Conservation (phyloP, 179 eudicot genomes). For the Silene coronaria region DNA sequence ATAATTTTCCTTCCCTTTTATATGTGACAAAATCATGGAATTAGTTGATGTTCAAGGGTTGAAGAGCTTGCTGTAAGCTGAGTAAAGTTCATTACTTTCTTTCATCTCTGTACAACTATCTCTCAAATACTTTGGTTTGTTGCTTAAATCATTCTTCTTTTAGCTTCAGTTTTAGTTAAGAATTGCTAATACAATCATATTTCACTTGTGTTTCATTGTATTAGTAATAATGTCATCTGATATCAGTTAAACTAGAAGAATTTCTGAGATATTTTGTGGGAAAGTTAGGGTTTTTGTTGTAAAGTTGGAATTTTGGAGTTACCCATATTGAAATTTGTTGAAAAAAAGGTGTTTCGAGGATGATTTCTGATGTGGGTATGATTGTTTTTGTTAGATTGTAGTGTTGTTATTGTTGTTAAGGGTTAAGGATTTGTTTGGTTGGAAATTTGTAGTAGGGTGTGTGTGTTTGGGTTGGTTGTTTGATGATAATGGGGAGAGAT, state of each 20-base stretch:
- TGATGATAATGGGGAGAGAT: conserved; percentile 53
- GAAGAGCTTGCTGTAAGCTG: conserved; percentile 22
- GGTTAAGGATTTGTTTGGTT: conserved; percentile 13
- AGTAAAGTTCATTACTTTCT: conserved; percentile 24
- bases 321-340: conserved; percentile 22
- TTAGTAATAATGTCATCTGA: conserved; percentile 41
- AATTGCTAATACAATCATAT: conserved; percentile 15
- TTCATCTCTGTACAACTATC: neutral
- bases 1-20: conserved; percentile 9
- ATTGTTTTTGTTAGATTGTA: conserved; percentile 19
- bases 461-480: conserved; percentile 22
- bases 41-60: conserved; percentile 24
- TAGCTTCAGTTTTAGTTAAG: conserved; percentile 14
- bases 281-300: conserved; percentile 23
- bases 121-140: conserved; percentile 19
- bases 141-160: conserved; percentile 10
- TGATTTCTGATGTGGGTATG: conserved; percentile 29
- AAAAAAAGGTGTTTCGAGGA: conserved; percentile 20
- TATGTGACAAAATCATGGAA: conserved; percentile 25
- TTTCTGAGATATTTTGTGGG: conserved; percentile 10
- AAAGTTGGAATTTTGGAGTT: conserved; percentile 19
- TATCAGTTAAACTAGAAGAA: conserved; percentile 37
- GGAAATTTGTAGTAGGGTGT: conserved; percentile 16
- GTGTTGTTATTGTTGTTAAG: neutral
- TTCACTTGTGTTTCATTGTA: conserved; percentile 5